Percentiles rank a stretch among this genome's conserved stretches.
Conservation (phyloP, 148 eudicot genomes). For the Persicaria tinctoria region DNA sequence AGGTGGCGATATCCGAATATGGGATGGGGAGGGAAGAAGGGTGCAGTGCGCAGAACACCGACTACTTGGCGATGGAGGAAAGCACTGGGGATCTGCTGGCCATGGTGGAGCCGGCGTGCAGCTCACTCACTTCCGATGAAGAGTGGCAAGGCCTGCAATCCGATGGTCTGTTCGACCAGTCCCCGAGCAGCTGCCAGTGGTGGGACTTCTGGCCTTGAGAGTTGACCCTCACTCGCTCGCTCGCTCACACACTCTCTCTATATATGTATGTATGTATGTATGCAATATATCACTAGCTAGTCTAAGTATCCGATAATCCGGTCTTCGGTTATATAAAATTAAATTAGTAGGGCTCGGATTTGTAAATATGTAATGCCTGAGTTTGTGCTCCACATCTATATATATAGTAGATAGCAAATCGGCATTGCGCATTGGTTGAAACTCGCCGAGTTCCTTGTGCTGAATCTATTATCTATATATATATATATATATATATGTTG, state of each 20-base stretch:
- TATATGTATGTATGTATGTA: no score
- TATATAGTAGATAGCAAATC: not conserved
- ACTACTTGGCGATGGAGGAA: conserved; percentile 17
- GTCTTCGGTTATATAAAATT: no score
- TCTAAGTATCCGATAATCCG: not conserved
- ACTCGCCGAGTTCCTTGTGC: not conserved
- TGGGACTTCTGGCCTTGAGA: conserved; percentile 43
- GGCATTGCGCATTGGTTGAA: not conserved
- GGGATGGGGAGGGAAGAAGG: not conserved
- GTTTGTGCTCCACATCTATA: not conserved
- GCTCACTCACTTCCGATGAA: conserved; percentile 29
- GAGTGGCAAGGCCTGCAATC: conserved; percentile 26
- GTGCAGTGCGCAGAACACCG: conserved; percentile 5
- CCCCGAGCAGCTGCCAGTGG: conserved; percentile 28
- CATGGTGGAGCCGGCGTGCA: conserved; percentile 22
- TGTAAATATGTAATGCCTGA: conserved; percentile 10
- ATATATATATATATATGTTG: no score
- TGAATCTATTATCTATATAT: no score
- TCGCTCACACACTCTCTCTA: no score
- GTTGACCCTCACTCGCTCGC: no score
- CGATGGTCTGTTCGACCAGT: conserved; percentile 13
- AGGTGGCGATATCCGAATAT: not conserved
- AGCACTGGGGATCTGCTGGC: conserved; percentile 15
- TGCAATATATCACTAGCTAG: not conserved
- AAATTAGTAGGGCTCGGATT: not conserved